Conservation (phyloP, 2,329 filamentous ascomycete genomes). For the Diaporthe ampelina region DNA sequence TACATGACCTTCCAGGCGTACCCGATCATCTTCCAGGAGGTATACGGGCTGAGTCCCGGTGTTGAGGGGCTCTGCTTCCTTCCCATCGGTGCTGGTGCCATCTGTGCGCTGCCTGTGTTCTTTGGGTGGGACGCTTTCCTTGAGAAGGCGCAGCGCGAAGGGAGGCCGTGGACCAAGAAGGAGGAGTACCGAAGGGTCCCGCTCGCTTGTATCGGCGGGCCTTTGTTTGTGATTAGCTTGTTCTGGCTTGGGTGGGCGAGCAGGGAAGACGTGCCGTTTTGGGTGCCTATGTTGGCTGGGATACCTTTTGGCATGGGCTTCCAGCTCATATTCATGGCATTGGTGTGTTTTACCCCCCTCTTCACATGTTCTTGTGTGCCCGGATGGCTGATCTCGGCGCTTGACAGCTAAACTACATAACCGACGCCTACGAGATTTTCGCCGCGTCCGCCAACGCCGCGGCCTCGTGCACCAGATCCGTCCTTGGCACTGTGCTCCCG, state of each 20-base stretch:
- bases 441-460: constrained; percentile 70
- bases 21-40: constrained; percentile 74
- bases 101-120: constrained; percentile 72
- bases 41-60: constrained; percentile 75
- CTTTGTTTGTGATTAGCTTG: constrained; percentile 68
- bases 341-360: constrained; percentile 54
- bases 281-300: constrained; percentile 71
- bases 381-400: background rate
- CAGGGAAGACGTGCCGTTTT: constrained; percentile 61
- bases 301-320: constrained; percentile 74
- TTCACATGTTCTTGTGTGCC: background rate
- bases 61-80: constrained; percentile 77
- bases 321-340: constrained; percentile 73
- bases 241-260: constrained; percentile 76
- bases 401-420: constrained; percentile 66
- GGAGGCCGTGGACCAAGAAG: constrained; percentile 69
- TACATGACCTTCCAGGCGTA: constrained; percentile 85
- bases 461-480: constrained; percentile 61
- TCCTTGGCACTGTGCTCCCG: constrained; percentile 69
- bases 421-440: constrained; percentile 77
- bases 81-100: constrained; percentile 74
- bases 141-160: constrained; percentile 61
- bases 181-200: constrained; percentile 80
- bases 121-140: constrained; percentile 75
- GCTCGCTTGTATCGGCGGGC: constrained; percentile 78